Percentiles rank a stretch among this genome's conserved stretches.
Evolutionary conservation across 352 stramenopile species (phyloP).

Genomic region (Thalassiosira hispida): DNA sequence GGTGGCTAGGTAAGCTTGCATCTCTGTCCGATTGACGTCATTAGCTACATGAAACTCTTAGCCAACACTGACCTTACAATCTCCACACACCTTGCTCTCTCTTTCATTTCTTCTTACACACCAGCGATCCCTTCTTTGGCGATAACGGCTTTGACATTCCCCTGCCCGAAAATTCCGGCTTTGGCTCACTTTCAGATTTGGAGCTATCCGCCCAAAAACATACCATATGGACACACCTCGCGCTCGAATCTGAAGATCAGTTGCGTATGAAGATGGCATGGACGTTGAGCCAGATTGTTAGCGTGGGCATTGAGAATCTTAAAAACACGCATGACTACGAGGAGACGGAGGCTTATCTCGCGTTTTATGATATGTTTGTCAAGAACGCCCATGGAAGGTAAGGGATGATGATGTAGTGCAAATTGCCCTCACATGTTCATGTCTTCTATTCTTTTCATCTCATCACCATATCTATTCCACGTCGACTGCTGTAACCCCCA

Average conservation of each 20-base stretch:
- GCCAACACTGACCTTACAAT: no score
- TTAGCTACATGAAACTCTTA: no score
- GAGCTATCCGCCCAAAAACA: constrained; percentile 26
- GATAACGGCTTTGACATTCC: constrained; percentile 38
- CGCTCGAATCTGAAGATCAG: constrained; percentile 62
- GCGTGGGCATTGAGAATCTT: not conserved
- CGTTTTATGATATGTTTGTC: constrained; percentile 77
- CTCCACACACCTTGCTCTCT: no score
- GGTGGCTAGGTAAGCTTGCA: no score
- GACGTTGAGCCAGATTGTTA: constrained; percentile 55
- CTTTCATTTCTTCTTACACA: no score
- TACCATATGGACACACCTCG: constrained; percentile 61
- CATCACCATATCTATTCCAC: no score
- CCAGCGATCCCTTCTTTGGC: constrained; percentile 11
- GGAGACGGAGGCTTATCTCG: constrained; percentile 47
- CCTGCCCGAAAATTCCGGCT: constrained; percentile 17
- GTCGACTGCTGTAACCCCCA: no score
- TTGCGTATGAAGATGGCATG: constrained; percentile 75
- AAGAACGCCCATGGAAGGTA: constrained; percentile 69
- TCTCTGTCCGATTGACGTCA: no score
- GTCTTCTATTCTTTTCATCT: no score
- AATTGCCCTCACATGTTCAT: not conserved
- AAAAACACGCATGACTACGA: not conserved
- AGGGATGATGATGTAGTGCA: constrained; percentile 18
- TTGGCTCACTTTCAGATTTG: constrained; percentile 5